Evolutionary conservation across 495 filamentous ascomycete genomes (phyloP).

Genomic region (Beverwykella pulmonaria): DNA sequence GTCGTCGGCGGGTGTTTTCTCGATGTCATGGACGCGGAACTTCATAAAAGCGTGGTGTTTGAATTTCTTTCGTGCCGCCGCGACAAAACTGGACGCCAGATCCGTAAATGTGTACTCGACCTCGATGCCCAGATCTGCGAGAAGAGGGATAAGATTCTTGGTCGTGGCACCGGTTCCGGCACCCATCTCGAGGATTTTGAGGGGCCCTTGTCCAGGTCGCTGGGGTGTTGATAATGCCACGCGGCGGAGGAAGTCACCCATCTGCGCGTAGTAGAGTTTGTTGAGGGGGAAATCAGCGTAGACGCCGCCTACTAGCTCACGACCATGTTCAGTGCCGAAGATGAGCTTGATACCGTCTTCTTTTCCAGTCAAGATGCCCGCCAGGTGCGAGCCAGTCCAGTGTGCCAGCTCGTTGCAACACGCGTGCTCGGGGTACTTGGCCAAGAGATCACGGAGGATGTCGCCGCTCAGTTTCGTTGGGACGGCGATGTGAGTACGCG

Average conservation of each 20-base stretch:
- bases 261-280: not conserved
- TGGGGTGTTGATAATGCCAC: not conserved
- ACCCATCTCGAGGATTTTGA: conserved; percentile 18
- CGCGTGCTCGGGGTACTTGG: conserved; percentile 12
- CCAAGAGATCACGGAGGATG: conserved; percentile 1
- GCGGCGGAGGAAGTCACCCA: not conserved
- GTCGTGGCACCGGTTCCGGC: conserved; percentile 19
- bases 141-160: not conserved
- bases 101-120: conserved; percentile 56
- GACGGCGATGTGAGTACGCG: not conserved
- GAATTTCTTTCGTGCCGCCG: conserved; percentile 44
- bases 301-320: conserved; percentile 1
- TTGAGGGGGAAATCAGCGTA: conserved; percentile 14
- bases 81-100: conserved; percentile 48
- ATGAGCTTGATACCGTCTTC: conserved; percentile 17
- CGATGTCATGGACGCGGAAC: conserved; percentile 49
- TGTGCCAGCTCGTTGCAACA: conserved; percentile 1
- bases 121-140: conserved; percentile 13
- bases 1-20: conserved; percentile 45
- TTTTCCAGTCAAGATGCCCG: conserved; percentile 5
- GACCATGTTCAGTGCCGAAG: conserved; percentile 8
- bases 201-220: not conserved
- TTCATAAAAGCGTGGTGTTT: conserved; percentile 43
- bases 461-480: not conserved
- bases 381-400: conserved; percentile 8